Conservation (phyloP, 176 grass and related monocot genomes). For the Neostapfia colusana region DNA sequence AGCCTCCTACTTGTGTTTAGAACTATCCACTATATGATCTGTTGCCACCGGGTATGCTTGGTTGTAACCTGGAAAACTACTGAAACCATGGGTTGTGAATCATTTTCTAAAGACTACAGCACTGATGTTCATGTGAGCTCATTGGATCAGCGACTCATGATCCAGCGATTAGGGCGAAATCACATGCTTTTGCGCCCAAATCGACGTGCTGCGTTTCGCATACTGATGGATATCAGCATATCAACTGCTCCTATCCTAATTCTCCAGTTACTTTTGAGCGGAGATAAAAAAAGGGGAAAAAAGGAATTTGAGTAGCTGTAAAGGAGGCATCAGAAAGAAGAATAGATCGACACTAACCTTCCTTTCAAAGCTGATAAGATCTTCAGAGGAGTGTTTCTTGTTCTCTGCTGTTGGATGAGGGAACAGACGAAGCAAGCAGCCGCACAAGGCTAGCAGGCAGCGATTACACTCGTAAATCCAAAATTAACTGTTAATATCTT, state of each 20-base stretch:
- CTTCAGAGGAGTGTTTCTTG: not conserved
- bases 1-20: conserved; percentile 11
- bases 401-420: not conserved
- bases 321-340: conserved; percentile 6
- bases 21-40: not conserved
- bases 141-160: not conserved
- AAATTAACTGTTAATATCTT: conserved; percentile 2
- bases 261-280: not conserved
- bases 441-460: not conserved
- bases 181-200: conserved; percentile 26
- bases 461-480: conserved; percentile 5
- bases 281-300: not conserved
- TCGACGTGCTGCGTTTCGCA: conserved; percentile 16
- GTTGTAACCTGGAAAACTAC: not conserved
- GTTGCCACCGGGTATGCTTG: not conserved
- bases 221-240: conserved; percentile 7
- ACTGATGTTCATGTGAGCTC: not conserved
- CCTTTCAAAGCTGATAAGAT: not conserved
- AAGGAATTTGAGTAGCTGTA: not conserved
- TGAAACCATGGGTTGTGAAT: conserved; percentile 3
- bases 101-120: not conserved
- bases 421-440: not conserved
- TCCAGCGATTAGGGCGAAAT: conserved; percentile 21
- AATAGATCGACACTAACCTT: conserved; percentile 14
- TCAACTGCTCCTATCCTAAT: not conserved